A percentile compares a stretch with the other conserved stretches of the same genome.
Conservation (phyloP, 345 rosid genomes). For the Bruguiera parviflora region DNA sequence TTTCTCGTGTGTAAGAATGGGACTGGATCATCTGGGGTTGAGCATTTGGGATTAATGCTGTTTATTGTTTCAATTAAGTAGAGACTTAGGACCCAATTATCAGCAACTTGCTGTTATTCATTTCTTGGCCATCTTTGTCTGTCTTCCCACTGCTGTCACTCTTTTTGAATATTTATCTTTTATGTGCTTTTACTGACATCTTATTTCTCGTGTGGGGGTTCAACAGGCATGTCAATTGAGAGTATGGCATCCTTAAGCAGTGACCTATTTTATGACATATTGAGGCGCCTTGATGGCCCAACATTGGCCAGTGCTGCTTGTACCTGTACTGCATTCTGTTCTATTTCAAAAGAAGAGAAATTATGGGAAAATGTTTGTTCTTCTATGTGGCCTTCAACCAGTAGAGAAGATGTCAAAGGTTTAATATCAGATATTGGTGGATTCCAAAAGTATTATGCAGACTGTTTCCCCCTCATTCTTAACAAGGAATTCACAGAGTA, state of each 20-base stretch:
- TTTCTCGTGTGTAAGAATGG: background rate
- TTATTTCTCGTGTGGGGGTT: constrained; percentile 5
- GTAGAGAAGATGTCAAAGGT: constrained; percentile 56
- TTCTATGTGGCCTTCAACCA: constrained; percentile 73
- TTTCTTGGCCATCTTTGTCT: background rate
- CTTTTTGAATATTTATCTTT: background rate
- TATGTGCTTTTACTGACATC: background rate
- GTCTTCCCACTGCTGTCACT: background rate
- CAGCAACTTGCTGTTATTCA: background rate
- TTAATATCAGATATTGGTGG: constrained; percentile 62
- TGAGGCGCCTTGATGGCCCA: constrained; percentile 71
- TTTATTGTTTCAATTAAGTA: background rate
- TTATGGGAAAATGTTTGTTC: constrained; percentile 75
- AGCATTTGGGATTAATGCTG: background rate
- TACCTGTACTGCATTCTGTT: constrained; percentile 59
- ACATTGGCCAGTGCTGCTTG: constrained; percentile 75
- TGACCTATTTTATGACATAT: constrained; percentile 67
- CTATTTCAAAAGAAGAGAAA: constrained; percentile 68
- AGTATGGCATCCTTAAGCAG: constrained; percentile 47
- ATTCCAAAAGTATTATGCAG: constrained; percentile 67
- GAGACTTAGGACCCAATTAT: background rate
- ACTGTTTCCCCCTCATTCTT: constrained; percentile 72
- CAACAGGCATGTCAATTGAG: constrained; percentile 39
- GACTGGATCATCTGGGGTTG: background rate
- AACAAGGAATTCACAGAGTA: constrained; percentile 57